Percentiles rank a stretch among this genome's conserved stretches.
Evolutionary conservation across 140 eudicot genomes (phyloP).

Genomic region (Senecio squalidus): DNA sequence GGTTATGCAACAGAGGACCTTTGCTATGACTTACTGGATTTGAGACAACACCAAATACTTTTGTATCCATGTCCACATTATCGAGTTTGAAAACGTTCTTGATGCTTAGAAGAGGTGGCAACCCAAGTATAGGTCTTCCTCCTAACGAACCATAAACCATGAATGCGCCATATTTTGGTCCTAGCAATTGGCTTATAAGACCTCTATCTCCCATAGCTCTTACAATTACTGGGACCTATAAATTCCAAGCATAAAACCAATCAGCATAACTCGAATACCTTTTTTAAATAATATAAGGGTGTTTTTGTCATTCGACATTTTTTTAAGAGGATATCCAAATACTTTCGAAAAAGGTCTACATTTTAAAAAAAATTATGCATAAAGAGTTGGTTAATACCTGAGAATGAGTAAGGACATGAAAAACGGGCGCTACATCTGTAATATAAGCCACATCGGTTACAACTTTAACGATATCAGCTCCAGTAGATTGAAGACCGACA

Average conservation of each 20-base stretch:
- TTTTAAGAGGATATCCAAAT: neutral
- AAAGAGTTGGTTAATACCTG: constrained; percentile 30
- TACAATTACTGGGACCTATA: constrained; percentile 69
- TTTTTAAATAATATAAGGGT: neutral
- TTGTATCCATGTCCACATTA: constrained; percentile 46
- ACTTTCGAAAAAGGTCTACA: neutral
- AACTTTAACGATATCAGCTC: constrained; percentile 62
- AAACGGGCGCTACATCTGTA: constrained; percentile 56
- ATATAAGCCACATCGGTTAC: constrained; percentile 56
- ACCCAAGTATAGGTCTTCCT: constrained; percentile 49
- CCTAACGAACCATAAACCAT: constrained; percentile 54
- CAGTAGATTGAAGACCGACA: constrained; percentile 45
- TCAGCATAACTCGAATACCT: constrained; percentile 10
- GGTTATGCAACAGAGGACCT: constrained; percentile 74
- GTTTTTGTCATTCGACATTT: neutral
- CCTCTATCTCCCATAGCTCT: constrained; percentile 78
- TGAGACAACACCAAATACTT: constrained; percentile 74
- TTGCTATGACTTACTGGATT: constrained; percentile 85
- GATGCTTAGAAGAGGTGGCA: constrained; percentile 55
- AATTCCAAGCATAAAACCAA: neutral
- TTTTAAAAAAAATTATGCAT: neutral
- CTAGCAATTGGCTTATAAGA: constrained; percentile 65
- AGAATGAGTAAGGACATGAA: constrained; percentile 55
- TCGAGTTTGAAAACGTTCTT: constrained; percentile 53
- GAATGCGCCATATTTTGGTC: constrained; percentile 80